These are phyloP conservation scores for Cyclanthera cordifolia DNA, from an alignment of 306 rosid species.

Conservation along the genomic window DNA sequence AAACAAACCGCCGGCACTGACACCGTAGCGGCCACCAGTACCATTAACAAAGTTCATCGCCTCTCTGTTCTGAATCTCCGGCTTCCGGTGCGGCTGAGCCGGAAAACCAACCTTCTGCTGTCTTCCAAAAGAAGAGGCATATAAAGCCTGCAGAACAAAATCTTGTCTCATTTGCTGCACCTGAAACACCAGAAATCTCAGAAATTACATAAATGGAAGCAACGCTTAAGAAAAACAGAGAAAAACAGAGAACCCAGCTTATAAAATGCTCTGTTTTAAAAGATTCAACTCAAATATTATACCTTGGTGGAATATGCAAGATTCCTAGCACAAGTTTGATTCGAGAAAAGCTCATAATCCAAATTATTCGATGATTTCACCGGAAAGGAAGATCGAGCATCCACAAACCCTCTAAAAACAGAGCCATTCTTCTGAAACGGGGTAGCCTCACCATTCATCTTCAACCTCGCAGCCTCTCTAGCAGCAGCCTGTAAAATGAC, in stretches of 20 bases:
- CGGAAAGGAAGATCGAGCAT: constrained; percentile 12
- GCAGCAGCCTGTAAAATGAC: constrained; percentile 50
- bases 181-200: constrained; percentile 7
- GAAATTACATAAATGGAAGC: neutral
- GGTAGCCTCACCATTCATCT: constrained; percentile 21
- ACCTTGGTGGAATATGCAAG: constrained; percentile 21
- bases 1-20: constrained; percentile 5
- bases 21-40: constrained; percentile 22
- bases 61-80: constrained; percentile 30
- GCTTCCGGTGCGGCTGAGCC: constrained; percentile 29
- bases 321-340: constrained; percentile 22
- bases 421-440: neutral
- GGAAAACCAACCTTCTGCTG: constrained; percentile 27
- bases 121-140: constrained; percentile 32
- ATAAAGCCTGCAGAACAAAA: constrained; percentile 24
- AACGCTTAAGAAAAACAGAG: neutral
- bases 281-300: neutral
- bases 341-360: constrained; percentile 13
- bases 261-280: neutral
- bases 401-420: constrained; percentile 23
- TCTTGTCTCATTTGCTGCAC: constrained; percentile 23
- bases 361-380: constrained; percentile 9
- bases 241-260: neutral
- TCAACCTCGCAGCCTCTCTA: constrained; percentile 50
- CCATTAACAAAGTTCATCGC: constrained; percentile 22